Conservation (phyloP, 495 filamentous ascomycete genomes). For the Apodospora peruviana region DNA sequence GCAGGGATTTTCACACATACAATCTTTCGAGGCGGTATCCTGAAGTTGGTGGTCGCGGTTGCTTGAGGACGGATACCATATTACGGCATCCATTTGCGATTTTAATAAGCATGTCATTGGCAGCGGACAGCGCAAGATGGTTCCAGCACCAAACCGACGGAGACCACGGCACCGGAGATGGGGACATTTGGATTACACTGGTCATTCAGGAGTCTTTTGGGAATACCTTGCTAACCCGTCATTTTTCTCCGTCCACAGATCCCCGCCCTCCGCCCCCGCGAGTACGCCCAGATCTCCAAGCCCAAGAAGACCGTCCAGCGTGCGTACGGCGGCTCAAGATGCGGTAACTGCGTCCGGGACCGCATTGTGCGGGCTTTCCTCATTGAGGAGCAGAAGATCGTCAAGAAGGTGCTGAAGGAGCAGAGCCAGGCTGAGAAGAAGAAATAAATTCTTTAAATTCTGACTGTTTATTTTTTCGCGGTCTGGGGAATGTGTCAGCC, state of each 20-base stretch:
- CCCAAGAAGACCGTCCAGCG: slow-evolving; percentile 99
- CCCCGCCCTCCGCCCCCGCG: slow-evolving; percentile 92
- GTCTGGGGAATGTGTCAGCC: too few species aligned
- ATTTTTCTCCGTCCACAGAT: slow-evolving; percentile 52
- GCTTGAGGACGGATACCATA: too few species aligned
- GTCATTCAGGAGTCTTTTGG: too few species aligned
- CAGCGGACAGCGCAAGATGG: too few species aligned
- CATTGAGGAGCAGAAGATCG: slow-evolving; percentile 99
- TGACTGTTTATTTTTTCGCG: slow-evolving; percentile 7
- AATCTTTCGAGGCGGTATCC: too few species aligned
- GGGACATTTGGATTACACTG: too few species aligned
- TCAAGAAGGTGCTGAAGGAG: slow-evolving; percentile 99
- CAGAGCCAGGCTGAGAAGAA: slow-evolving; percentile 64
- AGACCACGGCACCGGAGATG: too few species aligned
- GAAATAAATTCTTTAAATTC: slow-evolving; percentile 46
- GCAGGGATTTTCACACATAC: too few species aligned
- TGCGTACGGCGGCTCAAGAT: slow-evolving; percentile 95
- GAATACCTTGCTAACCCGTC: slow-evolving; percentile 3
- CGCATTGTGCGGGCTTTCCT: slow-evolving; percentile 93
- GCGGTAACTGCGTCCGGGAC: slow-evolving; percentile 98
- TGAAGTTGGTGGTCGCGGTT: too few species aligned
- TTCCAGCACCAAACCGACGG: too few species aligned
- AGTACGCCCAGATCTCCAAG: slow-evolving; percentile 92
- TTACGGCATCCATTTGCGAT: too few species aligned
- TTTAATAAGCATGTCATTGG: too few species aligned